Conservation (phyloP, 495 filamentous ascomycete genomes). For the Aspergillus coremiiformis region DNA sequence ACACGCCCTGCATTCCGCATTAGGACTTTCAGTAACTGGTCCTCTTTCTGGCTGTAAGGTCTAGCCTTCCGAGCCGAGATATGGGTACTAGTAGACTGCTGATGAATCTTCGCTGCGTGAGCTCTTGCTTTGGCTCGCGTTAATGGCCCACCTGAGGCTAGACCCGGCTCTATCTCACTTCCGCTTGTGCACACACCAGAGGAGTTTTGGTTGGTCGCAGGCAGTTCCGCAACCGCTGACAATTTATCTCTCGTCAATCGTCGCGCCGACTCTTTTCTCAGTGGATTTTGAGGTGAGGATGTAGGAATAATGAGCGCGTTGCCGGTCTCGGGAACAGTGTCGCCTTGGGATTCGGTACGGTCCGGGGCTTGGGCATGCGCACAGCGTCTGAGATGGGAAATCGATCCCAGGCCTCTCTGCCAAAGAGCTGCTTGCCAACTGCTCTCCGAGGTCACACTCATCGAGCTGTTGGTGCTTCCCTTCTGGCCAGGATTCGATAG, state of each 20-base stretch:
- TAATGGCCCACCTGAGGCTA: background rate
- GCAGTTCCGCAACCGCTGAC: background rate
- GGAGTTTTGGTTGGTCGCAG: background rate
- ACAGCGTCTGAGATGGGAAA: background rate
- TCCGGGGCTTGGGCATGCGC: background rate
- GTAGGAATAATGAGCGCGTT: background rate
- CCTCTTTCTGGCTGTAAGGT: background rate
- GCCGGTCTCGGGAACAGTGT: background rate
- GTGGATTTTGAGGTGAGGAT: background rate
- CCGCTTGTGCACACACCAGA: background rate
- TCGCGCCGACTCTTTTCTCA: background rate
- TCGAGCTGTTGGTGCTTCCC: background rate
- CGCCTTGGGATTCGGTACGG: background rate
- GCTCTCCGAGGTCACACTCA: background rate
- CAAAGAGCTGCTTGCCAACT: background rate
- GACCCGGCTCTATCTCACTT: background rate
- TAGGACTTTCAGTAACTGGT: background rate
- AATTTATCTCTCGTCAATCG: background rate
- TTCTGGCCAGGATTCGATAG: background rate
- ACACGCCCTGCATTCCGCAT: background rate
- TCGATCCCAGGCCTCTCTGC: background rate
- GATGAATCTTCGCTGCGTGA: background rate
- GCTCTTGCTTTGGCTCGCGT: background rate
- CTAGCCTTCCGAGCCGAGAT: background rate
- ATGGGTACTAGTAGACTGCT: background rate